phyloP scores from a whole-genome alignment of 441 rosid species.

The Capsella rubella region DNA sequence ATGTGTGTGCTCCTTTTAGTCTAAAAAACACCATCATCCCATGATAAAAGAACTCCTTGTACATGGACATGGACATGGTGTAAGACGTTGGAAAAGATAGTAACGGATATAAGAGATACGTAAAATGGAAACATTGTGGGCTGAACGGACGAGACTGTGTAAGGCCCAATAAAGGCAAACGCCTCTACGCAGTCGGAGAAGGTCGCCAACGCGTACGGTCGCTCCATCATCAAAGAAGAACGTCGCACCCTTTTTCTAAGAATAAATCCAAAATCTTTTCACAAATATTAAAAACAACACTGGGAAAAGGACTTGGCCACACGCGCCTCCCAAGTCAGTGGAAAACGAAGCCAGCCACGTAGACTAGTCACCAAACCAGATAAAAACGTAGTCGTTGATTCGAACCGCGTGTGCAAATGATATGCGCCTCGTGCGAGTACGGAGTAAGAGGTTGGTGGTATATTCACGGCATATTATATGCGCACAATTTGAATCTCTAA shows the following conservation, averaged over 20 bases:
- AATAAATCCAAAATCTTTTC: not conserved
- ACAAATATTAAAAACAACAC: conserved; percentile 9
- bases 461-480: conserved; percentile 24
- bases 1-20: not conserved
- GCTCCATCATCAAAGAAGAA: not conserved
- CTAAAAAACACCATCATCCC: not conserved
- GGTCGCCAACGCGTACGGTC: conserved; percentile 21
- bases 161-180: conserved; percentile 16
- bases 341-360: not conserved
- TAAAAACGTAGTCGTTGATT: not conserved
- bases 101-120: not conserved
- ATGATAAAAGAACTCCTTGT: not conserved
- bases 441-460: conserved; percentile 20
- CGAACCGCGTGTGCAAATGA: not conserved
- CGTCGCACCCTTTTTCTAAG: conserved; percentile 1
- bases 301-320: not conserved
- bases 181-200: conserved; percentile 24
- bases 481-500: conserved; percentile 15
- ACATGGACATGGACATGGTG: not conserved
- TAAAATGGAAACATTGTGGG: not conserved
- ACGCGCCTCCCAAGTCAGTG: conserved; percentile 6
- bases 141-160: not conserved
- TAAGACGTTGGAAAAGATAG: not conserved
- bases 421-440: not conserved
- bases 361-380: not conserved